Evolutionary conservation across 495 filamentous ascomycete species (phyloP), one percentile per base, ranked within the genome.

Genomic region (Halenospora varia): DNA sequence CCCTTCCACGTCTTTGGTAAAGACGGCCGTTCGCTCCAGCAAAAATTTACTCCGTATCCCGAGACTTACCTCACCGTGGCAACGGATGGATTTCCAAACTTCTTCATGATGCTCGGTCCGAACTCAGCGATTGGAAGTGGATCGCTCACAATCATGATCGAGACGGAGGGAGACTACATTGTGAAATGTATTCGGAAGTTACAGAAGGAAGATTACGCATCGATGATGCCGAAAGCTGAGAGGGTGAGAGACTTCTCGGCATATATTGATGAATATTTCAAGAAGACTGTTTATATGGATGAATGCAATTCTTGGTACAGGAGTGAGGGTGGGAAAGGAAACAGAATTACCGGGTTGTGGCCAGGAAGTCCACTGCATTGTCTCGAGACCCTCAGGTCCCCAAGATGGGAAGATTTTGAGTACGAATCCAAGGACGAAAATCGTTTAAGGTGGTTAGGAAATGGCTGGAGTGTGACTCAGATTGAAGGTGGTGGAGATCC

Each of bases 341-440:
- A 73, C 1, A 65, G 79, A 20, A 79, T 89, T 20, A 80, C 82
- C 56, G 87, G 82, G 0, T 62, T 88, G 17, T 90, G 86, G 76
- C 87, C 87, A 0, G 86, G 84, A 0, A 83, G 78, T 67, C 80
- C 82, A 2, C 69, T 81, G 1, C 80, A 83, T 61, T 67, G 78
- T 23, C 82, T 82, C 10, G 76, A 77, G 19, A 73, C 84, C 23
- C 71, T 81, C 2, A 67, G 79, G 20, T 78, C 86, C 47, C 85
- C 85, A 1, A 71, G 87, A 13, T 89, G 85, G 84, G 86, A 90
- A 69, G 86, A 90, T 64, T 89, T 75, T 72, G 85, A 89, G 55
- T 88, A 84, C 66, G 76, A 75, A 54, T 83, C 42, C 20, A 50
- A 26, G 17, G 56, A 56, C 6, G 60, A 57, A 53, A 66, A 66